Base-by-base conservation (phyloP, 257 asterid genomes). In the Verbena officinalis region DNA sequence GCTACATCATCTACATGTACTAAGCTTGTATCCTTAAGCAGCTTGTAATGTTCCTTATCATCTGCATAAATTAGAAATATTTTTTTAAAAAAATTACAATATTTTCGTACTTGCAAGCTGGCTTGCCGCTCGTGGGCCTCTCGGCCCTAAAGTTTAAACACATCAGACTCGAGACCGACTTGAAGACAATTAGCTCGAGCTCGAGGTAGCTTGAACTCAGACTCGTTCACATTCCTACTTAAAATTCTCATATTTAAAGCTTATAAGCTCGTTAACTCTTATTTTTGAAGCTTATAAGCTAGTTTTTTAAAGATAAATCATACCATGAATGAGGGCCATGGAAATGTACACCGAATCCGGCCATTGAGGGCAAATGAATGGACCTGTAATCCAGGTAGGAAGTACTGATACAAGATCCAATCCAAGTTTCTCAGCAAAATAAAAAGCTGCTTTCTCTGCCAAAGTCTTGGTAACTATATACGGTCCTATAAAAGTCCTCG, bases 351-450 rank as follows among this genome's bases (percentile, higher is more conserved):
- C 83, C 0, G 90, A 64, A 39, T 68, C 65, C 4, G 89, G 87
- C 22, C 51, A 50, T 3, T 46, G 73, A 20, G 84, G 62, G 15
- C 74, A 72, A 17, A 86, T 33, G 65, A 86, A 84, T 39, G 89
- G 89, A 7, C 91, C 91, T 62, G 64, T 75, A 13, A 80, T 74
- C 80, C 75, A 76, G 0, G 84, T 27, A 33, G 95, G 84, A 58
- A 74, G 53, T 14, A 81, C 12, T 0, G 80, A 62, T 8, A 86
- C 82, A 68, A 86, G 42, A 75, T 83, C 85, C 68, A 83, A 21
- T 10, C 86, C 86, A 52, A 61, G 56, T 44, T 72, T 65, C 65
- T 75, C 77, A 0, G 65, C 80, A 62, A 75, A 86, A 7, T 81
- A 86, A 30, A 77, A n/a, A 31, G 71, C 81, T 3, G 73, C 72